Percentiles rank a stretch among this genome's conserved stretches.
Conservation (phyloP, 2,329 filamentous ascomycete species). For the Xylariaceae sp. region DNA sequence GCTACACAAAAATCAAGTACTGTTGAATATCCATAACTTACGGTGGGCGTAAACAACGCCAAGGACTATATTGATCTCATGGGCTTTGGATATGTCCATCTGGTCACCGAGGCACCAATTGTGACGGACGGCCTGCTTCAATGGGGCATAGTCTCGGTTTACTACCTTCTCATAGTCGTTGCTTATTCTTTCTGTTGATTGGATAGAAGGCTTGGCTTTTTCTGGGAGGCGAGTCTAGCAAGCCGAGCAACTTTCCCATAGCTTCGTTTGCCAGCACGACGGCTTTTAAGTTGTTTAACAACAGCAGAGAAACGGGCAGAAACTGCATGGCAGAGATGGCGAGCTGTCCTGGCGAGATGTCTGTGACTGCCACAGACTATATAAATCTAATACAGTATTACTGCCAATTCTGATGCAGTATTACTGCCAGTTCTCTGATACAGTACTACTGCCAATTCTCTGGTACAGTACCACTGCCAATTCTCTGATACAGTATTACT, state of each 20-base stretch:
- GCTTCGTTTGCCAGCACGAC: slow-evolving; percentile 76
- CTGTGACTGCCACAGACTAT: no score
- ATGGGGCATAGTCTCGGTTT: slow-evolving; percentile 61
- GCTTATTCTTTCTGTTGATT: no score
- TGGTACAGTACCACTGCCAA: no score
- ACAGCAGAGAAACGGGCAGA: slow-evolving; percentile 70
- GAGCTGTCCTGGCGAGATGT: slow-evolving; percentile 55
- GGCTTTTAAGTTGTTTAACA: slow-evolving; percentile 69
- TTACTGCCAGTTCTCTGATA: no score
- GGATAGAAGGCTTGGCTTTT: no score
- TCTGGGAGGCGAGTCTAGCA: slow-evolving; percentile 51
- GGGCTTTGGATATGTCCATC: slow-evolving; percentile 63
- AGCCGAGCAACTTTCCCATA: slow-evolving; percentile 69
- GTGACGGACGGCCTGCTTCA: slow-evolving; percentile 63
- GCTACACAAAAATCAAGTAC: no score
- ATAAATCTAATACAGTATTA: no score
- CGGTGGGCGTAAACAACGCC: slow-evolving; percentile 69
- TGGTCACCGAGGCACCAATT: slow-evolving; percentile 50
- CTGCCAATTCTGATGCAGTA: no score
- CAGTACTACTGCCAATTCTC: no score
- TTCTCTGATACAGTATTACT: no score
- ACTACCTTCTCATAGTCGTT: no score
- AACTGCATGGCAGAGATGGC: slow-evolving; percentile 73
- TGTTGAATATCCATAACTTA: no score
- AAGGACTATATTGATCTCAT: slow-evolving; percentile 66